Evolutionary conservation across 2,329 filamentous ascomycete species (phyloP).

Genomic region (Trichophyton schoenleinii): DNA sequence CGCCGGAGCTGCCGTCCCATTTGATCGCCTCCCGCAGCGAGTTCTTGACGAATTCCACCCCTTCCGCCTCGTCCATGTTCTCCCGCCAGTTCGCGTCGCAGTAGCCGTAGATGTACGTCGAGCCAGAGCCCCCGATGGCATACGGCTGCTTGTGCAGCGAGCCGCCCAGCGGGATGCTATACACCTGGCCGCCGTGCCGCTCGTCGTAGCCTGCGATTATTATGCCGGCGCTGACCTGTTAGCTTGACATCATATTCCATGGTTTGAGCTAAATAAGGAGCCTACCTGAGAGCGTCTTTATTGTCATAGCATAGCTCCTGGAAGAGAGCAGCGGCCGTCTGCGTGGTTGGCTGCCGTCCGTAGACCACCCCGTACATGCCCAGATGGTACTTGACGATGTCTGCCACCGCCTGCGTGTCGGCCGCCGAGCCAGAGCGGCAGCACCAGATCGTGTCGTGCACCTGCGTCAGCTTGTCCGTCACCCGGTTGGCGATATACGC

Average conservation of each 20-base stretch:
- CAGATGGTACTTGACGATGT: slow-evolving; percentile 95
- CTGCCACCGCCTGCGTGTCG: slow-evolving; percentile 93
- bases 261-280: slow-evolving; percentile 14
- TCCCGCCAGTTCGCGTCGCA: slow-evolving; percentile 95
- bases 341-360: slow-evolving; percentile 79
- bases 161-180: slow-evolving; percentile 89
- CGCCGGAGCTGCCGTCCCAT: slow-evolving; percentile 97
- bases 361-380: slow-evolving; percentile 85
- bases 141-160: slow-evolving; percentile 97
- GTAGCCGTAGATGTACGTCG: slow-evolving; percentile 98
- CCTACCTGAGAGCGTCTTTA: slow-evolving; percentile 82
- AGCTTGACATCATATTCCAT: not conserved
- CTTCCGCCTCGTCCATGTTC: slow-evolving; percentile 83
- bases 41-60: slow-evolving; percentile 83
- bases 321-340: slow-evolving; percentile 90
- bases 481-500: slow-evolving; percentile 98
- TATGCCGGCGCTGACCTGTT: slow-evolving; percentile 61
- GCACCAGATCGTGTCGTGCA: slow-evolving; percentile 99
- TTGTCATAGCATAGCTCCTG: slow-evolving; percentile 97
- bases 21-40: slow-evolving; percentile 91
- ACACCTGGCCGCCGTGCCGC: slow-evolving; percentile 90
- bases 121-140: slow-evolving; percentile 89
- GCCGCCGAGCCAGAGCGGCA: slow-evolving; percentile 95
- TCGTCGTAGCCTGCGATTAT: slow-evolving; percentile 98
- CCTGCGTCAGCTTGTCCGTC: slow-evolving; percentile 96